These are phyloP conservation scores for Quercus wislizeni DNA, from an alignment of 306 rosid species.

Conservation along the genomic window DNA sequence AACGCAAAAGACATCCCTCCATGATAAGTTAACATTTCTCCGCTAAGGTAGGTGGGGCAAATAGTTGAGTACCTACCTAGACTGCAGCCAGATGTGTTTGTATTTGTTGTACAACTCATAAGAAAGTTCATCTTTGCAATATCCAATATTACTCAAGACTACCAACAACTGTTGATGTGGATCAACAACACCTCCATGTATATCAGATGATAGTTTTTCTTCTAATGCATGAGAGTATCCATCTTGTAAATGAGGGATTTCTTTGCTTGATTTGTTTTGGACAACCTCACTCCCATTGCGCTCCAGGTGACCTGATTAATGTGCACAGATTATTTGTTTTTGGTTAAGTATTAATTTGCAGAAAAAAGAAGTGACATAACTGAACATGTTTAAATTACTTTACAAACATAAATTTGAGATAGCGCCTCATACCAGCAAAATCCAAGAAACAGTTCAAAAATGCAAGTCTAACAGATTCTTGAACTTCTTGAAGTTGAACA, in stretches of 20 bases:
- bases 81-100: slow-evolving; percentile 76
- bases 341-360: too few relatives aligned
- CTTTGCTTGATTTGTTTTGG: slow-evolving; percentile 53
- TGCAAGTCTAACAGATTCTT: slow-evolving; percentile 95
- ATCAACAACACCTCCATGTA: slow-evolving; percentile 56
- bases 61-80: slow-evolving; percentile 52
- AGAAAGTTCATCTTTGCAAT: slow-evolving; percentile 94
- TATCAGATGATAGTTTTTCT: slow-evolving; percentile 46
- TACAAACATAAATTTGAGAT: slow-evolving; percentile 14
- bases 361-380: slow-evolving; percentile 15
- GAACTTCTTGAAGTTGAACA: slow-evolving; percentile 83
- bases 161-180: slow-evolving; percentile 79
- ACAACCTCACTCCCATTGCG: slow-evolving; percentile 68
- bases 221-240: slow-evolving; percentile 66
- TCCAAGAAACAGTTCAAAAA: slow-evolving; percentile 91
- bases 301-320: slow-evolving; percentile 72
- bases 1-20: neutral
- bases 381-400: slow-evolving; percentile 9
- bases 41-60: neutral
- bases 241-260: slow-evolving; percentile 55
- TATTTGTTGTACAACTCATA: slow-evolving; percentile 76
- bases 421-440: slow-evolving; percentile 81
- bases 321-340: slow-evolving; percentile 7
- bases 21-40: neutral
- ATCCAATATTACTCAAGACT: slow-evolving; percentile 91